Base-by-base conservation (phyloP, 129 eudicot genomes). In the Smallanthus sonchifolius region DNA sequence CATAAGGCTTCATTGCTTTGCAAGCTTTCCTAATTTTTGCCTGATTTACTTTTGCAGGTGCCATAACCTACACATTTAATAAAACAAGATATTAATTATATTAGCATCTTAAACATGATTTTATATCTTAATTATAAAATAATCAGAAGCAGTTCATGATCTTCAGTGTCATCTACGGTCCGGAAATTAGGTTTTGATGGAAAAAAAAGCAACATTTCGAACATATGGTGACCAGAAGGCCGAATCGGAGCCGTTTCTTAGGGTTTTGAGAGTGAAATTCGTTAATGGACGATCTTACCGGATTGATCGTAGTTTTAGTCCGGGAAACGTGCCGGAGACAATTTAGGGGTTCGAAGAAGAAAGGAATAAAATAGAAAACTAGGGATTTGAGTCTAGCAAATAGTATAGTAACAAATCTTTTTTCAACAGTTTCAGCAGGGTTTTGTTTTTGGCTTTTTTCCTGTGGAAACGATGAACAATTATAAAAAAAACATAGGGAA, bases 1-100 rank as follows among this genome's bases (percentile, higher is more conserved):
- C 90, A 14, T 73, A 70, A 44, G 3, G 43, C 62, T 81, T 81
- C 90, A 88, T 81, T 51, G 90, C 90, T 66, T 84, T 74, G 66
- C 71, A 84, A 45, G 92, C 92, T 79, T 79, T 84, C 2, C 39
- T 38, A 42, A 10, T 14, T 48, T 65, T 84, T 28, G 7, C 30
- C 10, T 7, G 28, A 36, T 39, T 49, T 15, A 30, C 34, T 75
- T 28, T 55, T 4, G 32, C 20, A 75, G 65, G 73, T 65, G 66
- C 73, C 79, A 75, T 75, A 44, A 48, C 71, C 66, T 65, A 38
- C 11, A 36, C 17, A 65, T 10, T 19, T 10, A 43, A 61, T 32
- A 44, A 43, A 74, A 30, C 55, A 57, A 60, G 17, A 15, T 32
- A 42, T 59, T 24, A 49, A 42, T 59, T 24, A 49, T 8, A 49